Base-by-base conservation (phyloP, 768 basidiomycete genomes). In the Melanogaster broomeanus region DNA sequence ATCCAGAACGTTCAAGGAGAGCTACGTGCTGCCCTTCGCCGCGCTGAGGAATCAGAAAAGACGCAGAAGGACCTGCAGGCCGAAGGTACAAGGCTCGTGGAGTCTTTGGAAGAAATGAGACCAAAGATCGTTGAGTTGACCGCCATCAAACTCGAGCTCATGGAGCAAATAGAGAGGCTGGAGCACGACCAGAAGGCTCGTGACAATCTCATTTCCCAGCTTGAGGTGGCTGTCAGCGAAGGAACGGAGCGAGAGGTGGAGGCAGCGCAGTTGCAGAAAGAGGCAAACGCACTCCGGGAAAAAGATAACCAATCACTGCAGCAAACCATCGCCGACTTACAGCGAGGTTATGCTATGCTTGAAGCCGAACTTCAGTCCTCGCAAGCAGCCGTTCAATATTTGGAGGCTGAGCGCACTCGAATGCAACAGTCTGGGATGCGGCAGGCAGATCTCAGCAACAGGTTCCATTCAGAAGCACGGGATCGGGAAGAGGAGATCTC, bases 111-210 rank as follows among this genome's bases (percentile, higher is more conserved):
- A 56, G 90, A 93, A 68, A 87, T 93, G 83, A 81, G 87, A 27
- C 82, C 88, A 35, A 93, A 93, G 73, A 84, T 93, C 55, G 84
- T 92, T 19, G 85, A 90, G 63, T 74, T 95, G 48, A 90, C 88
- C 3, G 80, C 83, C 33, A 78, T 75, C 53, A 90, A 86, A 65
- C 70, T 89, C 13, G 81, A 88, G 53, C 76, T 90, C 9, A 74
- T 77, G 39, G 88, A 93, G 54, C 82, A 81, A 59, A 72, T 83
- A 40, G 82, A 81, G 55, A 66, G 68, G 48, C 67, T 90, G 49
- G 77, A 84, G 51, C 74, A 77, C 45, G 72, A 76, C 9, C 56
- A 89, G 51, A 74, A 74, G 34, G 78, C 74, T 54, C 78, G 82
- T 18, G 86, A 90, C 55, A 62, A 68, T 6, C 70, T 74, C 38